Evolutionary conservation across 495 filamentous ascomycete genomes (phyloP).

Genomic region (Jackrogersella minutella): DNA sequence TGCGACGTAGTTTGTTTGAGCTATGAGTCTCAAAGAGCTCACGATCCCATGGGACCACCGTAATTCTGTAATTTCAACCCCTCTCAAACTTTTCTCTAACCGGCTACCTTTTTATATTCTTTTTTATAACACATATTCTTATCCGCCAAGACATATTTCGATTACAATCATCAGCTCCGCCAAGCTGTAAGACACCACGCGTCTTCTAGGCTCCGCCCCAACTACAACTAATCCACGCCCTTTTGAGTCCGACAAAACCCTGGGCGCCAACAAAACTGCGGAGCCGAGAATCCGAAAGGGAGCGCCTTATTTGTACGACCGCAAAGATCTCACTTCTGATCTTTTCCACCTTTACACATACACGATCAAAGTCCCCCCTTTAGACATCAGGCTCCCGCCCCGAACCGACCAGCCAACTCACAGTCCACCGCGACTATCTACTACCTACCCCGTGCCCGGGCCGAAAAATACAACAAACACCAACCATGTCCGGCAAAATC

Average conservation of each 20-base stretch:
- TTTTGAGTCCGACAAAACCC: slow-evolving; percentile 17
- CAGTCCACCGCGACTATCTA: too few species aligned
- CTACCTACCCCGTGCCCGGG: too few species aligned
- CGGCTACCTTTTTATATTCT: neutral
- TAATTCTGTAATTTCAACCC: too few species aligned
- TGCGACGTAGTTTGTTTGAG: slow-evolving; percentile 25
- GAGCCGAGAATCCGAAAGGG: slow-evolving; percentile 28
- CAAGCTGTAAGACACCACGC: slow-evolving; percentile 19
- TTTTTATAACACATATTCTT: neutral
- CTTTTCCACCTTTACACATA: neutral
- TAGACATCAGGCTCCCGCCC: too few species aligned
- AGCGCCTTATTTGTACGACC: slow-evolving; percentile 21
- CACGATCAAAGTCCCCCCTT: too few species aligned
- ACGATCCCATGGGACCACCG: too few species aligned
- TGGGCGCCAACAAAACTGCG: slow-evolving; percentile 23
- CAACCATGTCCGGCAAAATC: slow-evolving; percentile 54
- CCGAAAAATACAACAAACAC: too few species aligned
- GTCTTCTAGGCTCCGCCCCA: slow-evolving; percentile 33
- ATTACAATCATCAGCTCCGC: too few species aligned
- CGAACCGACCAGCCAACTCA: neutral
- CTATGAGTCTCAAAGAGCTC: slow-evolving; percentile 4
- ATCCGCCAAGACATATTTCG: neutral
- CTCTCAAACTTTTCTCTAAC: neutral
- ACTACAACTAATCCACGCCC: neutral
- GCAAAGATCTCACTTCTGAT: neutral